Conservation (phyloP, 1,139 yeast genomes). For the Suhomyces atakaporum region DNA sequence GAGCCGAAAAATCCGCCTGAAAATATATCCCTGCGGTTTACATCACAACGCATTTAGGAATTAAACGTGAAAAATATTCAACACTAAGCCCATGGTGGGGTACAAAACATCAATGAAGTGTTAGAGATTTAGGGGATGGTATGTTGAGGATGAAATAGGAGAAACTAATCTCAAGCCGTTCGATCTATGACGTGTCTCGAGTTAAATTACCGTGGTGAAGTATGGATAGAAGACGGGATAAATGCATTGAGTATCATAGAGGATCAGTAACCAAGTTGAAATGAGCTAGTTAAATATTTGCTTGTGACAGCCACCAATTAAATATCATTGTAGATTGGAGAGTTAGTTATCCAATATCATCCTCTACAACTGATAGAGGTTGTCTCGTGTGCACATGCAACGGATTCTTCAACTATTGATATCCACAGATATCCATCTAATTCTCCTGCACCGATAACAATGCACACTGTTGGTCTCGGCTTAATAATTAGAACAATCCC, state of each 20-base stretch:
- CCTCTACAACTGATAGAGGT: no score
- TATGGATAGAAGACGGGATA: no score
- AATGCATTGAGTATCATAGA: no score
- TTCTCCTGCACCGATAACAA: constrained; percentile 2
- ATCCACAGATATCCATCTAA: constrained; percentile 1
- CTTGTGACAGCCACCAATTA: no score
- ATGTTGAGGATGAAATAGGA: neutral
- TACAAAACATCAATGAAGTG: neutral
- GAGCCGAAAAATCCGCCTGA: neutral
- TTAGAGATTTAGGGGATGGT: neutral
- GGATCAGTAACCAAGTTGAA: no score
- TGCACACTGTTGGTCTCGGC: constrained; percentile 6
- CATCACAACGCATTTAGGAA: constrained; percentile 4
- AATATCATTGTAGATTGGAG: no score
- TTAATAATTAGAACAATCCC: constrained; percentile 3
- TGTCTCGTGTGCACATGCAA: no score
- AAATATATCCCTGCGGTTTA: constrained; percentile 5
- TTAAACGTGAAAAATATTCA: neutral
- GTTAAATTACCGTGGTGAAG: no score
- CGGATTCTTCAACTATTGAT: neutral
- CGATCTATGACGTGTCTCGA: no score
- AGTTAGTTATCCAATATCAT: no score
- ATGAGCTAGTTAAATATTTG: no score
- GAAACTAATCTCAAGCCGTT: no score
- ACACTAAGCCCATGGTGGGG: neutral